A percentile compares a stretch with the other conserved stretches of the same genome.
phyloP scores from a whole-genome alignment of 2,329 filamentous ascomycete species.

The Camillea tinctor region DNA sequence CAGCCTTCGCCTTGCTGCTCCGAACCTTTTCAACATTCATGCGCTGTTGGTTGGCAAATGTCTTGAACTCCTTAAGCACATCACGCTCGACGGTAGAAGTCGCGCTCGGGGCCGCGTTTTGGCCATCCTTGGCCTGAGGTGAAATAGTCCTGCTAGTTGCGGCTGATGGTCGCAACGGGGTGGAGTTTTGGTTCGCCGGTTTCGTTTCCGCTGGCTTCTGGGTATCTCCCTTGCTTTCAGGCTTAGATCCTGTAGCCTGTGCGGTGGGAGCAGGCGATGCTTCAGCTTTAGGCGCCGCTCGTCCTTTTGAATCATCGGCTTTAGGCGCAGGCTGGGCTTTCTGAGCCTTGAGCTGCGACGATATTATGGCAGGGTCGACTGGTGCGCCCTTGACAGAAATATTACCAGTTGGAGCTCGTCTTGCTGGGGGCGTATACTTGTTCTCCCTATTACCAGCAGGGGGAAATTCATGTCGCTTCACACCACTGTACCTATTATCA shows the following conservation, averaged over 20 bases:
- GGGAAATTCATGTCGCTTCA: conserved; percentile 73
- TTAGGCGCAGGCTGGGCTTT: conserved; percentile 39
- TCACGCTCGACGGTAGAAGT: conserved; percentile 62
- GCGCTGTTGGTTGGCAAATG: conserved; percentile 58
- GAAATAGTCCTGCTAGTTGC: conserved; percentile 43
- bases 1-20: conserved; percentile 60
- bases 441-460: conserved; percentile 52
- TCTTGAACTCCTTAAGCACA: conserved; percentile 62
- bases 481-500: conserved; percentile 76
- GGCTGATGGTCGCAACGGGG: conserved; percentile 34
- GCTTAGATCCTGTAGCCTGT: conserved; percentile 35
- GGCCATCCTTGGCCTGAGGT: conserved; percentile 39
- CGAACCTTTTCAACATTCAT: conserved; percentile 56
- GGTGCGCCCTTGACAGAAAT: conserved; percentile 74
- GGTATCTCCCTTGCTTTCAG: conserved; percentile 33
- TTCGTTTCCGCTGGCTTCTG: conserved; percentile 28
- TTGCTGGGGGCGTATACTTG: conserved; percentile 89
- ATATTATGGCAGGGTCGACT: conserved; percentile 87
- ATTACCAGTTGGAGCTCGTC: conserved; percentile 73
- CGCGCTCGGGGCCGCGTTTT: conserved; percentile 47
- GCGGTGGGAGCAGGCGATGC: conserved; percentile 16
- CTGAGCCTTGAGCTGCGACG: conserved; percentile 67
- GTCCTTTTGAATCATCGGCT: conserved; percentile 35
- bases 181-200: conserved; percentile 22
- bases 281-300: conserved; percentile 24